phyloP scores from a whole-genome alignment of 2,329 filamentous ascomycete species.

The Pestalotiopsis sp. region DNA sequence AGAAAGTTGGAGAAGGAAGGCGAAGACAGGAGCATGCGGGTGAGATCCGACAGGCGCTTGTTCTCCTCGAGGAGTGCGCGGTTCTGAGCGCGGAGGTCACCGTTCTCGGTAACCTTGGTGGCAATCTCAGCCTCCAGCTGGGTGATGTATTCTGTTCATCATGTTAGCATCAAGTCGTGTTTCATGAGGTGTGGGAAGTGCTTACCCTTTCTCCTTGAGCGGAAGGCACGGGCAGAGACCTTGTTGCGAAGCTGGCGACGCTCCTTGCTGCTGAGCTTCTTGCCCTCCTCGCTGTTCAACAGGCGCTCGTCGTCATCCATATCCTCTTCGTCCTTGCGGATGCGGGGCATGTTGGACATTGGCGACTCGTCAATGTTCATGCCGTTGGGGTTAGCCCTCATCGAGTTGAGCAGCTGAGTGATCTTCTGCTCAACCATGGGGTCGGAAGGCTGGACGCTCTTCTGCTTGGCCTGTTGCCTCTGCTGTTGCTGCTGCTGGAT shows the following conservation, averaged over 20 bases:
- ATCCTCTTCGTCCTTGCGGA: constrained; percentile 93
- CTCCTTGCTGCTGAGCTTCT: constrained; percentile 99
- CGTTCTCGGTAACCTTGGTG: constrained; percentile 79
- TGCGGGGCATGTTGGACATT: constrained; percentile 69
- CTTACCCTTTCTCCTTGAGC: constrained; percentile 92
- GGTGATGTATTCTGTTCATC: constrained; percentile 83
- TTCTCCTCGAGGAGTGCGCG: constrained; percentile 83
- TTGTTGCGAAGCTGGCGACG: constrained; percentile 97
- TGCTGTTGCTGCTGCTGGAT: constrained; percentile 48
- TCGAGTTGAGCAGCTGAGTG: constrained; percentile 87
- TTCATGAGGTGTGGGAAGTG: not conserved
- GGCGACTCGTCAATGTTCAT: constrained; percentile 53
- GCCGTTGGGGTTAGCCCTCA: constrained; percentile 73
- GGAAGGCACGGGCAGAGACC: constrained; percentile 95
- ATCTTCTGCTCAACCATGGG: constrained; percentile 90
- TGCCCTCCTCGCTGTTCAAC: constrained; percentile 94
- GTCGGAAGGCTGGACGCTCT: constrained; percentile 59
- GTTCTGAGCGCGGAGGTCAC: constrained; percentile 81
- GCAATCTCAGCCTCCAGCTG: constrained; percentile 92
- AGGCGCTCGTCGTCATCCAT: constrained; percentile 98
- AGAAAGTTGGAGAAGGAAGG: constrained; percentile 83
- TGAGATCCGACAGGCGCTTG: constrained; percentile 74
- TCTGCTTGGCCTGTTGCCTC: constrained; percentile 48
- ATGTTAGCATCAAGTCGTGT: constrained; percentile 47
- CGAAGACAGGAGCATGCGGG: constrained; percentile 80